phyloP scores from a whole-genome alignment of 306 rosid species.

The Hylodesmum podocarpum region DNA sequence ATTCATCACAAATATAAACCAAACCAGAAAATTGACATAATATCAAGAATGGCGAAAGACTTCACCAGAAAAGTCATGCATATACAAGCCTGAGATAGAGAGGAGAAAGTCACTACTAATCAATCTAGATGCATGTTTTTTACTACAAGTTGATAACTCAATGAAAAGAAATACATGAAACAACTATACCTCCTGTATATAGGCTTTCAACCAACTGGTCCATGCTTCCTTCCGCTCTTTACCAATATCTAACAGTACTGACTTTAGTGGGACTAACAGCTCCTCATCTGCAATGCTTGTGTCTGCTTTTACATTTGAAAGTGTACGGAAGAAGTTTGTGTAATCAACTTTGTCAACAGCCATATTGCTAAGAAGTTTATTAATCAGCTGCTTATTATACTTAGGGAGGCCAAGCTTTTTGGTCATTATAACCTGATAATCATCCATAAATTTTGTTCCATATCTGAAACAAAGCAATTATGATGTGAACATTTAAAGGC shows the following conservation, averaged over 20 bases:
- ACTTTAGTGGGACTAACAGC: conserved; percentile 81
- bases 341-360: conserved; percentile 98
- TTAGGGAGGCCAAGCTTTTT: conserved; percentile 92
- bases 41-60: conserved; percentile 11
- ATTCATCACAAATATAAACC: neutral
- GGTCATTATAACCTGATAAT: conserved; percentile 92
- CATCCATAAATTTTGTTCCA: conserved; percentile 94
- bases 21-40: conserved; percentile 10
- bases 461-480: conserved; percentile 55
- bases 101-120: conserved; percentile 10
- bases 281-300: conserved; percentile 74
- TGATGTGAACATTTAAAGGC: conserved; percentile 12
- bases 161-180: conserved; percentile 14
- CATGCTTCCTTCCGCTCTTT: conserved; percentile 95
- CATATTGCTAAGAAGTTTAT: conserved; percentile 88
- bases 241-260: conserved; percentile 92
- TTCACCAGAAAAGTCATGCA: neutral
- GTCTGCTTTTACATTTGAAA: conserved; percentile 86
- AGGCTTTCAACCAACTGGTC: conserved; percentile 82
- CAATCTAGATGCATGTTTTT: neutral
- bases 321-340: conserved; percentile 84
- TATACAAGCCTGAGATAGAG: conserved; percentile 6
- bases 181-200: conserved; percentile 72
- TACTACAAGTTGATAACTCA: neutral
- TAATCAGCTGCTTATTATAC: conserved; percentile 86